These are phyloP conservation scores for Cystobasidium tubakii DNA, from an alignment of 768 basidiomycete genomes.

Conservation along the genomic window DNA sequence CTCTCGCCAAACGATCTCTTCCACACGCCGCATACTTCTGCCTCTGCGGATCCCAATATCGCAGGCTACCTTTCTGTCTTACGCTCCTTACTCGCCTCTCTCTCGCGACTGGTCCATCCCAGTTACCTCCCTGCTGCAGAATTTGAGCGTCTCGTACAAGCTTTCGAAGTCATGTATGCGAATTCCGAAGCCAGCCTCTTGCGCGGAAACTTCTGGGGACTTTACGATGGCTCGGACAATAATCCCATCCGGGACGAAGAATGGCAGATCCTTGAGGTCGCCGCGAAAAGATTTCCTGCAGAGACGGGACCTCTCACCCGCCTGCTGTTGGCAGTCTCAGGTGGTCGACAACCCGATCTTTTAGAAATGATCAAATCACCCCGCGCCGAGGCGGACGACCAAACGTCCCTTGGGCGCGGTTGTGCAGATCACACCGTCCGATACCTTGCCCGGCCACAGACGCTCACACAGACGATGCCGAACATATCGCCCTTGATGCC, in stretches of 20 bases:
- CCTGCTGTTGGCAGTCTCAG: slow-evolving; percentile 70
- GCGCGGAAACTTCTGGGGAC: slow-evolving; percentile 71
- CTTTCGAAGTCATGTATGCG: slow-evolving; percentile 70
- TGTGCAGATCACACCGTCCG: slow-evolving; percentile 68
- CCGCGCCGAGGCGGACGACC: neutral
- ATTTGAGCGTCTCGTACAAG: slow-evolving; percentile 64
- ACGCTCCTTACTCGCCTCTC: slow-evolving; percentile 41
- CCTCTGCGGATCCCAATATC: slow-evolving; percentile 28
- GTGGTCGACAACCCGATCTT: slow-evolving; percentile 41
- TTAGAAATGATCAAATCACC: neutral
- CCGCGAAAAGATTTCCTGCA: slow-evolving; percentile 74
- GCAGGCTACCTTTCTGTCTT: slow-evolving; percentile 47
- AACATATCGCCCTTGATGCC: slow-evolving; percentile 47
- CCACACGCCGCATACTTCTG: neutral
- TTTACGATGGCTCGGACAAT: slow-evolving; percentile 46
- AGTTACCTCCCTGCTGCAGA: slow-evolving; percentile 51
- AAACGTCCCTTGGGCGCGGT: slow-evolving; percentile 52
- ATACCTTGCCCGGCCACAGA: slow-evolving; percentile 66
- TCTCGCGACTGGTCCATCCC: slow-evolving; percentile 41
- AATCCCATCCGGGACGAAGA: slow-evolving; percentile 59
- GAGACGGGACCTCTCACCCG: slow-evolving; percentile 62
- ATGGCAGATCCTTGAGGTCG: slow-evolving; percentile 73
- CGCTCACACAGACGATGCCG: slow-evolving; percentile 70
- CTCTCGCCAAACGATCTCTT: neutral
- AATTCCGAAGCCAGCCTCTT: slow-evolving; percentile 60